Evolutionary conservation across 176 grass and related monocot genomes (phyloP).

Genomic region (Carex scoparia): DNA sequence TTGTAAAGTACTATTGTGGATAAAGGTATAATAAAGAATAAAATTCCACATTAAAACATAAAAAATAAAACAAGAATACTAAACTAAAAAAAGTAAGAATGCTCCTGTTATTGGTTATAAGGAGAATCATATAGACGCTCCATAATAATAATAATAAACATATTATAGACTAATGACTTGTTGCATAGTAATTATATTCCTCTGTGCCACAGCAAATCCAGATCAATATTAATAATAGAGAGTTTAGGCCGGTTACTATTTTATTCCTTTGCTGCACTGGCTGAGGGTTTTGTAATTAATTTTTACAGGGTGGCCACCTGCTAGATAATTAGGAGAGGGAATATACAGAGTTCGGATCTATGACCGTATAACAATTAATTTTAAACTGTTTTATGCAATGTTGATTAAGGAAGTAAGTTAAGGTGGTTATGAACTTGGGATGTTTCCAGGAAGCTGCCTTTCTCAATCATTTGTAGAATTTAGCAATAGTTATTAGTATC

Average conservation of each 20-base stretch:
- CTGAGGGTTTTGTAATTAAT: conserved; percentile 2
- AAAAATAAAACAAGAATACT: neutral
- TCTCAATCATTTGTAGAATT: conserved; percentile 25
- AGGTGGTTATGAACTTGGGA: conserved; percentile 20
- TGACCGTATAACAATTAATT: conserved; percentile 20
- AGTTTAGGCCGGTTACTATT: neutral
- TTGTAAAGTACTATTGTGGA: neutral
- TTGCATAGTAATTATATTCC: neutral
- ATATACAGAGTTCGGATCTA: conserved; percentile 21
- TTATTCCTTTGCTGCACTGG: conserved; percentile 27
- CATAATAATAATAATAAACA: neutral
- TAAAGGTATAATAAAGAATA: neutral
- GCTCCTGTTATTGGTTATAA: neutral
- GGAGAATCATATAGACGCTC: neutral
- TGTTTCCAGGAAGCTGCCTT: conserved; percentile 27
- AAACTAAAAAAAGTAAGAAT: neutral
- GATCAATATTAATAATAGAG: neutral
- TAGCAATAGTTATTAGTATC: neutral
- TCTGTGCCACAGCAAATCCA: neutral
- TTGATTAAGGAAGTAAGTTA: conserved; percentile 24
- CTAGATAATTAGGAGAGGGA: conserved; percentile 6
- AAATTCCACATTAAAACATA: neutral
- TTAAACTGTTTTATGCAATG: neutral
- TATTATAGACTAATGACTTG: neutral
- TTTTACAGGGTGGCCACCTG: conserved; percentile 32